phyloP scores from a whole-genome alignment of 176 grass and related monocot genomes.

The Aechmea fasciata region DNA sequence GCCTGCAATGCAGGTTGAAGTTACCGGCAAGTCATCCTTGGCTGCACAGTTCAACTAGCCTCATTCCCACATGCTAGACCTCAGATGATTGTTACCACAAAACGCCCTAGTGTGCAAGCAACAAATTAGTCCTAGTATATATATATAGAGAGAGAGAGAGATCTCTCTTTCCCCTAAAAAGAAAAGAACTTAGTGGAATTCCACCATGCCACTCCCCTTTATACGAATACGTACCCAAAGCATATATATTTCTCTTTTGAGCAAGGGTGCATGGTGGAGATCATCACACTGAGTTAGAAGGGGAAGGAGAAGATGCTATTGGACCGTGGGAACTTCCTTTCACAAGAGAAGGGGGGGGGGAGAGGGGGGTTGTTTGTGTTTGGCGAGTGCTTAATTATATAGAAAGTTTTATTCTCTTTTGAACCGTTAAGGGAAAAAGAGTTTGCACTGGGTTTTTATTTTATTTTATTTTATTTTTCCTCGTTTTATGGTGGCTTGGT shows the following conservation, averaged over 20 bases:
- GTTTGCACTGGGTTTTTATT: not conserved
- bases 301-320: not conserved
- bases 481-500: not conserved
- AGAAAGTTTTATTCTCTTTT: not conserved
- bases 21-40: slow-evolving; percentile 85
- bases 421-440: slow-evolving; percentile 1
- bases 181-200: not conserved
- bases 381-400: not conserved
- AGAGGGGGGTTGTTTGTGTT: not conserved
- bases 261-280: no score
- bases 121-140: not conserved
- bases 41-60: slow-evolving; percentile 54
- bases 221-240: slow-evolving; percentile 17
- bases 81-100: slow-evolving; percentile 18
- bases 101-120: not conserved
- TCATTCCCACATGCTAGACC: slow-evolving; percentile 67
- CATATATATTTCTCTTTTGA: slow-evolving; percentile 22
- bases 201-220: slow-evolving; percentile 10
- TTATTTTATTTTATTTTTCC: not conserved
- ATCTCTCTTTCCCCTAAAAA: no score
- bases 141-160: no score
- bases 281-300: no score
- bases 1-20: no score
- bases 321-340: not conserved
- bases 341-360: slow-evolving; percentile 1